Conservation (phyloP, 2,329 filamentous ascomycete genomes). For the Claviceps paspali region DNA sequence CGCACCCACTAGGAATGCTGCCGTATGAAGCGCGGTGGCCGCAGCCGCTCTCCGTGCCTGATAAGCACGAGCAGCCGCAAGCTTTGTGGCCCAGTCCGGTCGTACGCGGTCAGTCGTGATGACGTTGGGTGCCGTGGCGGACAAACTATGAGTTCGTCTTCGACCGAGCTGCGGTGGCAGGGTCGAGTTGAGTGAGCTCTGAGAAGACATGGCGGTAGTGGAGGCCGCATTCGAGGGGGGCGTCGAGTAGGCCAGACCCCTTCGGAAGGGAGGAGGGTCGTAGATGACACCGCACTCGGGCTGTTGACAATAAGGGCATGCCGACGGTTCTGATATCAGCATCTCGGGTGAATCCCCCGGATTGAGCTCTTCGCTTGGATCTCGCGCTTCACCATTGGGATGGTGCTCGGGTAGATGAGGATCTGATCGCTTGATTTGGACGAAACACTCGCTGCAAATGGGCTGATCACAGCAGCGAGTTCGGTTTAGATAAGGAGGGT, state of each 20-base stretch:
- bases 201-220: slow-evolving; percentile 69
- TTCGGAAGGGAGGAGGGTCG: slow-evolving; percentile 71
- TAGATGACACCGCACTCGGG: slow-evolving; percentile 96
- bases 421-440: slow-evolving; percentile 92
- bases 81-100: slow-evolving; percentile 86
- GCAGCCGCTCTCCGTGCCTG: slow-evolving; percentile 77
- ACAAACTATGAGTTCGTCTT: slow-evolving; percentile 45
- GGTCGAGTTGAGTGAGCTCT: slow-evolving; percentile 57
- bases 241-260: slow-evolving; percentile 59
- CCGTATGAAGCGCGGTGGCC: slow-evolving; percentile 85
- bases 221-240: slow-evolving; percentile 22
- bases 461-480: slow-evolving; percentile 91
- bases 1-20: slow-evolving; percentile 76
- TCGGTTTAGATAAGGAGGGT: slow-evolving; percentile 84
- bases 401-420: slow-evolving; percentile 75
- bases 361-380: slow-evolving; percentile 21
- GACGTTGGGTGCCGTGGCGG: slow-evolving; percentile 69
- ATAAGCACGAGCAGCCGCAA: slow-evolving; percentile 71
- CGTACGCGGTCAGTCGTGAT: slow-evolving; percentile 86
- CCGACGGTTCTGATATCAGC: slow-evolving; percentile 79
- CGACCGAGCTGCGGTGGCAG: slow-evolving; percentile 23
- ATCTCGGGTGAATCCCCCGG: slow-evolving; percentile 42
- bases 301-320: slow-evolving; percentile 89
- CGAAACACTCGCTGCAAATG: slow-evolving; percentile 97
- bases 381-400: slow-evolving; percentile 27